Evolutionary conservation across 768 basidiomycete genomes (phyloP).

Genomic region (Megacollybia marginata): DNA sequence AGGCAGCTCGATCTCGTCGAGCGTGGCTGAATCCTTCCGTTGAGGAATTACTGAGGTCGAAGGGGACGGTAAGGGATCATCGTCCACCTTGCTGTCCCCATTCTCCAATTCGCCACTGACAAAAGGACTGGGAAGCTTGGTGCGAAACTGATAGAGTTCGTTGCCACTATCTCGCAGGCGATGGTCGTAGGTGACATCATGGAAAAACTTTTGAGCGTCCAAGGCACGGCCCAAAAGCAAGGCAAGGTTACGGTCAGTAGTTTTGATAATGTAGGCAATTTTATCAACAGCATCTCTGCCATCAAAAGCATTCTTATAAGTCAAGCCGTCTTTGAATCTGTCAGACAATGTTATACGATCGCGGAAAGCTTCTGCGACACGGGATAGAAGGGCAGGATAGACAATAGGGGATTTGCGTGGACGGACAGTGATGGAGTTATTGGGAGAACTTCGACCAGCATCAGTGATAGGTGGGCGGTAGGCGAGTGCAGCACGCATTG

Average conservation of each 20-base stretch:
- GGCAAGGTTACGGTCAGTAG: conserved; percentile 93
- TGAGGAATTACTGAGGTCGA: conserved; percentile 13
- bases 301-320: conserved; percentile 95
- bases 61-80: not conserved
- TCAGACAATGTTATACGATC: conserved; percentile 72
- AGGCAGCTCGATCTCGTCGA: conserved; percentile 70
- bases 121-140: conserved; percentile 77
- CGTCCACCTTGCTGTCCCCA: conserved; percentile 26
- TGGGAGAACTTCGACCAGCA: conserved; percentile 21
- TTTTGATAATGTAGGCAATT: conserved; percentile 97
- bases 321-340: conserved; percentile 88
- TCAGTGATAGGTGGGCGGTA: conserved; percentile 23
- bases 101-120: conserved; percentile 64
- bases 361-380: conserved; percentile 90
- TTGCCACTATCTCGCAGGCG: conserved; percentile 80
- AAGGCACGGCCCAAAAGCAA: conserved; percentile 90
- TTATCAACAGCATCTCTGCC: conserved; percentile 96
- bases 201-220: conserved; percentile 98
- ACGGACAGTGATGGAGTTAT: conserved; percentile 26
- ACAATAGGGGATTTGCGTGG: conserved; percentile 65
- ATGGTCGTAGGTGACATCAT: conserved; percentile 98
- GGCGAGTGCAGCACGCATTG: conserved; percentile 40
- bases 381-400: conserved; percentile 93
- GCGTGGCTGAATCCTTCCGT: conserved; percentile 31
- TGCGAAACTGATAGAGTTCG: conserved; percentile 92